Evolutionary conservation across 345 rosid species (phyloP).

Genomic region (Noccaea caerulescens): DNA sequence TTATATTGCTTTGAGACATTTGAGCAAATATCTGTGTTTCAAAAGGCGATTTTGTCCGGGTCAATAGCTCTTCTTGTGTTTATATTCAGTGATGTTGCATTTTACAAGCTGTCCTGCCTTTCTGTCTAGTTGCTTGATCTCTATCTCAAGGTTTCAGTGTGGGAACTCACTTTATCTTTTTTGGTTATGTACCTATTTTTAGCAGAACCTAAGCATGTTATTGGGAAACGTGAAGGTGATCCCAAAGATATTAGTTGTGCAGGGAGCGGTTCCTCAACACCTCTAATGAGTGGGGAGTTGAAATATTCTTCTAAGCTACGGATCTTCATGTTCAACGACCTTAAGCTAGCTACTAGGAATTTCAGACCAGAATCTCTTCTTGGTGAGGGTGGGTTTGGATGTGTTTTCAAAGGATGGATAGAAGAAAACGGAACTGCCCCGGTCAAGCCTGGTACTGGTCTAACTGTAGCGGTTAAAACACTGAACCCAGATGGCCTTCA

Average conservation of each 20-base stretch:
- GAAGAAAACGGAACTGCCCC: conserved; percentile 92
- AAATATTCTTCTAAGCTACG: conserved; percentile 73
- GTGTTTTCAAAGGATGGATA: conserved; percentile 95
- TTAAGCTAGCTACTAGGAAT: conserved; percentile 76
- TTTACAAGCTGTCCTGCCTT: neutral
- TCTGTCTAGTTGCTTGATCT: conserved; percentile 3
- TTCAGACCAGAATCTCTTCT: conserved; percentile 89
- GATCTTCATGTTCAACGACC: conserved; percentile 71
- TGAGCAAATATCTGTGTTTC: neutral
- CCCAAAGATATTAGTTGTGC: conserved; percentile 54
- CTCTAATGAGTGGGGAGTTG: conserved; percentile 66
- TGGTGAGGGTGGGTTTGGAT: conserved; percentile 93
- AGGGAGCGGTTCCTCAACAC: conserved; percentile 63
- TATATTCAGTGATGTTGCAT: neutral
- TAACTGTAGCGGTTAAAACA: conserved; percentile 89
- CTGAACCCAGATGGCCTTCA: conserved; percentile 94
- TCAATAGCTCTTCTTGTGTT: neutral
- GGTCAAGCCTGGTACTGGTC: conserved; percentile 87
- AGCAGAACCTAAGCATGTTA: conserved; percentile 52
- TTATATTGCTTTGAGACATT: neutral
- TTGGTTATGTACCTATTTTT: conserved; percentile 23
- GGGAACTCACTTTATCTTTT: conserved; percentile 4
- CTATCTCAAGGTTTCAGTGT: conserved; percentile 2
- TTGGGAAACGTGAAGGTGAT: conserved; percentile 47
- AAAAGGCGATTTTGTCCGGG: neutral